phyloP scores from a whole-genome alignment of 768 basidiomycete genomes.

The Amanita inopinata region DNA sequence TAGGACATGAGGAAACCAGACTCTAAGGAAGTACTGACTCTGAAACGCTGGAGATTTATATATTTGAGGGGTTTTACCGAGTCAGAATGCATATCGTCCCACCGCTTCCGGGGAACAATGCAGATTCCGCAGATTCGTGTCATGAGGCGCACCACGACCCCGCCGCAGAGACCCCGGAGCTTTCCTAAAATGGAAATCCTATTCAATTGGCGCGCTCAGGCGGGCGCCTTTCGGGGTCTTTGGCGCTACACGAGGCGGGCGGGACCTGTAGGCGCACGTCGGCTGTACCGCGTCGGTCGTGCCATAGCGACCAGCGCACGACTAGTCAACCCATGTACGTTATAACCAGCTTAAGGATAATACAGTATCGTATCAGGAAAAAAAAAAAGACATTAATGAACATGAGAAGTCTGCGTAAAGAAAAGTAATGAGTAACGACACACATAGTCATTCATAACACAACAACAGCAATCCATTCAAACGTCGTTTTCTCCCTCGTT shows the following conservation, averaged over 20 bases:
- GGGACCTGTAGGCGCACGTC: no score
- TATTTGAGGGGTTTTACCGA: neutral
- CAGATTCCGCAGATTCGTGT: conserved; percentile 10
- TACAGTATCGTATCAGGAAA: conserved; percentile 9
- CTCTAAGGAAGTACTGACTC: conserved; percentile 6
- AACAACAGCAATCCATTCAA: neutral
- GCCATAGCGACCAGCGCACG: neutral
- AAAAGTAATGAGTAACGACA: neutral
- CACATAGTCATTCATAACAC: neutral
- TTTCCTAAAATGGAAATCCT: conserved; percentile 6
- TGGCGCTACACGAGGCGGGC: conserved; percentile 7
- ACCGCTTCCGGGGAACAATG: conserved; percentile 27
- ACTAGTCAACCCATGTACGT: conserved; percentile 10
- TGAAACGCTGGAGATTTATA: neutral
- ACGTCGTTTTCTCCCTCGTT: conserved; percentile 11
- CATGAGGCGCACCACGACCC: neutral
- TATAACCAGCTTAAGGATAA: conserved; percentile 5
- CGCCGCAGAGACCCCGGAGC: conserved; percentile 5
- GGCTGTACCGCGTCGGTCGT: no score
- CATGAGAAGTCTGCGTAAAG: neutral
- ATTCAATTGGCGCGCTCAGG: neutral
- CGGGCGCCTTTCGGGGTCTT: neutral
- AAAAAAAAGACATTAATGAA: conserved; percentile 2
- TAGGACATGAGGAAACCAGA: conserved; percentile 23
- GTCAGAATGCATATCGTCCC: conserved; percentile 2